Conservation (phyloP, 2,329 filamentous ascomycete genomes). For the Metarhizium album region DNA sequence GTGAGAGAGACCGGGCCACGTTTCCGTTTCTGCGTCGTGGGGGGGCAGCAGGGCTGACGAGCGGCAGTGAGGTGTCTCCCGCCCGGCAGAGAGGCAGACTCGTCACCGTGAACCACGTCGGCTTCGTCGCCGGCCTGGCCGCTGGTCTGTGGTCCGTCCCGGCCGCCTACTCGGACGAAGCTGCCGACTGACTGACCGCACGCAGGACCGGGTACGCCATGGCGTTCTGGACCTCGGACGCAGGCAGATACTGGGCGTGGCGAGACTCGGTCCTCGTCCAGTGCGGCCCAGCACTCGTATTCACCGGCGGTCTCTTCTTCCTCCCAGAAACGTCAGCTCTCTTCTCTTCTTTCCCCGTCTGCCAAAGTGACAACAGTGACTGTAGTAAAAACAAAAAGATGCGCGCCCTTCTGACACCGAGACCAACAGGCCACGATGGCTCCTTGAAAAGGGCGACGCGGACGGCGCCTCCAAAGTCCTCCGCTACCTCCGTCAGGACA, state of each 20-base stretch:
- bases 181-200: no score
- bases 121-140: constrained; percentile 43
- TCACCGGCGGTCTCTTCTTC: constrained; percentile 38
- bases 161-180: constrained; percentile 1
- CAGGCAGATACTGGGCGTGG: constrained; percentile 39
- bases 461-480: constrained; percentile 34
- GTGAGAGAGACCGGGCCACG: no score
- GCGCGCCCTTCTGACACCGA: neutral
- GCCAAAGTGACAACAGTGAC: no score
- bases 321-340: constrained; percentile 40
- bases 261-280: constrained; percentile 40
- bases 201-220: constrained; percentile 44
- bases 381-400: neutral
- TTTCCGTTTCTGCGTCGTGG: no score
- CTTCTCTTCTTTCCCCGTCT: neutral
- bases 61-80: constrained; percentile 40
- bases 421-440: constrained; percentile 38
- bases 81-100: constrained; percentile 42
- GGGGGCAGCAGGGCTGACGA: no score
- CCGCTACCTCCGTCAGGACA: constrained; percentile 37
- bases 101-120: constrained; percentile 49
- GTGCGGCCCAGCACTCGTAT: constrained; percentile 38
- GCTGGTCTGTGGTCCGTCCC: constrained; percentile 39
- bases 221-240: constrained; percentile 37
- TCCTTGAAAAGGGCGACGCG: constrained; percentile 37